Evolutionary conservation across 2,329 filamentous ascomycete species (phyloP).

Genomic region (Hortaea sp.): DNA sequence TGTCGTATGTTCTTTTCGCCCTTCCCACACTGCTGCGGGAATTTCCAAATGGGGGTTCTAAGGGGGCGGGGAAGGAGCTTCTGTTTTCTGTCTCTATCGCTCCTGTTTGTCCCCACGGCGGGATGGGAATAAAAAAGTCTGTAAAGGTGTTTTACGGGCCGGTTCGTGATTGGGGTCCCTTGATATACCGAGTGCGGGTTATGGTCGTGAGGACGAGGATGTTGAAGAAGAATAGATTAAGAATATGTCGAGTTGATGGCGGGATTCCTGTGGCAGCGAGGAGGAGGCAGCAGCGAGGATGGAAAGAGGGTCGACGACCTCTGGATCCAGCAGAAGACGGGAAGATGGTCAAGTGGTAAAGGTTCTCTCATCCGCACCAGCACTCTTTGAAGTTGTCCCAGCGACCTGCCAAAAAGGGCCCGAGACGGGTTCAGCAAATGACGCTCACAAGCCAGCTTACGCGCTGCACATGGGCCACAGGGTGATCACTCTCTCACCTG

Average conservation of each 20-base stretch:
- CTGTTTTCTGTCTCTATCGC: no score
- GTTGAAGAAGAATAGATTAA: neutral
- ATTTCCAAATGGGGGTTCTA: no score
- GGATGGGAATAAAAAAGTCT: no score
- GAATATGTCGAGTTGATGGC: neutral
- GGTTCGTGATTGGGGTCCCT: no score
- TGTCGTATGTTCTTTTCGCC: no score
- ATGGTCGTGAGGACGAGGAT: no score
- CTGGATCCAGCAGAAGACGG: neutral
- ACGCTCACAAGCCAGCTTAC: neutral
- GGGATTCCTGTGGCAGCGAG: neutral
- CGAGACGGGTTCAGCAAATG: neutral
- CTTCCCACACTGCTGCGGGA: no score
- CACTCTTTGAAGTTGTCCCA: neutral
- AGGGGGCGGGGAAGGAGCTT: no score
- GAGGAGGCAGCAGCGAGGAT: neutral
- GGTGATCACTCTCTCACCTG: neutral
- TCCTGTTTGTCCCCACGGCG: no score
- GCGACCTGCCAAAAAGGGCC: neutral
- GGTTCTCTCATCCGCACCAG: neutral
- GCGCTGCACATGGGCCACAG: neutral
- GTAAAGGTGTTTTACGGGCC: no score
- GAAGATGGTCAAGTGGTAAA: neutral
- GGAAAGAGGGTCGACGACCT: neutral
- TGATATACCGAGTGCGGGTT: no score